A percentile compares a stretch with the other conserved stretches of the same genome.
Evolutionary conservation across 2,329 filamentous ascomycete genomes (phyloP).

Genomic region (Tetracladium maxilliforme): DNA sequence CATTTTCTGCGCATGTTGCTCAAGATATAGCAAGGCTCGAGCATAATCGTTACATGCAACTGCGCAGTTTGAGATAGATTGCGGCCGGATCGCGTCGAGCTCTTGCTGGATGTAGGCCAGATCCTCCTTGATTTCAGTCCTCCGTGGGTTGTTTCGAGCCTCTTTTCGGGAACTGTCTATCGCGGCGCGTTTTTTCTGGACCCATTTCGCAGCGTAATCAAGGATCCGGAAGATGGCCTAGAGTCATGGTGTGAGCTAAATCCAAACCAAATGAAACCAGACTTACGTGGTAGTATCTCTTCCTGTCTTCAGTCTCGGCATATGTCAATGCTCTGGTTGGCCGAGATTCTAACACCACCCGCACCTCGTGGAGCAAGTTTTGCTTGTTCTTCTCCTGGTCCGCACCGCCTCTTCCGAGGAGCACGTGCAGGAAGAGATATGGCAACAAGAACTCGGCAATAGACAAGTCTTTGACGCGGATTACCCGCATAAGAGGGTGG

Average conservation of each 20-base stretch:
- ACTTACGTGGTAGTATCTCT: too few species aligned
- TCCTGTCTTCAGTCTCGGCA: too few species aligned
- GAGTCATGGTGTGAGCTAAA: slow-evolving; percentile 15
- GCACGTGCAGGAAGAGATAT: slow-evolving; percentile 70
- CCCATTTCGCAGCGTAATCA: slow-evolving; percentile 84
- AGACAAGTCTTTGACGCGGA: slow-evolving; percentile 71
- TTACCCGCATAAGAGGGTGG: slow-evolving; percentile 64
- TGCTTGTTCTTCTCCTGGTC: slow-evolving; percentile 45
- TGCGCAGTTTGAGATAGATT: slow-evolving; percentile 66
- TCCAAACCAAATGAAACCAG: too few species aligned
- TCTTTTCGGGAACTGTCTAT: background rate
- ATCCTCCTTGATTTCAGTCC: slow-evolving; percentile 32
- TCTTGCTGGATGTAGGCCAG: slow-evolving; percentile 54
- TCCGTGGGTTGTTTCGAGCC: background rate
- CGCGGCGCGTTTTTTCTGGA: slow-evolving; percentile 53
- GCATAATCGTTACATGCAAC: slow-evolving; percentile 92
- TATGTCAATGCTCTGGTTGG: too few species aligned
- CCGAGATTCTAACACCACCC: slow-evolving; percentile 52
- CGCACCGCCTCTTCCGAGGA: slow-evolving; percentile 58
- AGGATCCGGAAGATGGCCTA: slow-evolving; percentile 80
- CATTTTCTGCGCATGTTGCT: slow-evolving; percentile 64
- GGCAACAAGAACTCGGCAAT: slow-evolving; percentile 83
- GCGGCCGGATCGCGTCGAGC: slow-evolving; percentile 52
- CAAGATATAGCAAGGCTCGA: slow-evolving; percentile 83
- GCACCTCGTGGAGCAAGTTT: slow-evolving; percentile 58